A percentile compares a stretch with the other conserved stretches of the same genome.
These are phyloP conservation scores for Curvularia lunata DNA, from an alignment of 2,329 filamentous ascomycete species.

Conservation along the genomic window DNA sequence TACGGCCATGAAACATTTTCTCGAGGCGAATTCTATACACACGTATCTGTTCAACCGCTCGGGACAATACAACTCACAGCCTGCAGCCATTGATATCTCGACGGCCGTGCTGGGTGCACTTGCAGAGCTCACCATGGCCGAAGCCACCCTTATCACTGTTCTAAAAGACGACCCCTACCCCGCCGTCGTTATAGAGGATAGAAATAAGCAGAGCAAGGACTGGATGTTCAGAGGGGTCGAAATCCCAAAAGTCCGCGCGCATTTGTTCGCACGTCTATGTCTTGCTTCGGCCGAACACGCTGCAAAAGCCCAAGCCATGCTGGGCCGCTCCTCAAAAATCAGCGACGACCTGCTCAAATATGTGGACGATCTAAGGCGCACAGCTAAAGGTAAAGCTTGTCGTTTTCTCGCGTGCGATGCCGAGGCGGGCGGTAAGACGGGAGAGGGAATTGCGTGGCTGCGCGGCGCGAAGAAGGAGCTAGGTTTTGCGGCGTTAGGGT, in stretches of 20 bases:
- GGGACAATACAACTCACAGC: conserved; percentile 47
- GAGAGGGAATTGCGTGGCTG: conserved; percentile 86
- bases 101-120: conserved; percentile 53
- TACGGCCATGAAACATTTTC: conserved; percentile 75
- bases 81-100: conserved; percentile 51
- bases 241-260: conserved; percentile 85
- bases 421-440: conserved; percentile 80
- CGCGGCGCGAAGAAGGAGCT: conserved; percentile 77
- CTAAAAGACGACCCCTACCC: conserved; percentile 95
- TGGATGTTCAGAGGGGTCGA: conserved; percentile 96
- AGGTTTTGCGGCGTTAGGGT: conserved; percentile 60
- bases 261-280: conserved; percentile 86
- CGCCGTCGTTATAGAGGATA: conserved; percentile 76
- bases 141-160: conserved; percentile 88
- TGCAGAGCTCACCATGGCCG: conserved; percentile 74
- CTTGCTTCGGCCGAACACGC: conserved; percentile 89
- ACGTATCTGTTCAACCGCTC: conserved; percentile 69
- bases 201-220: conserved; percentile 83
- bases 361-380: conserved; percentile 74
- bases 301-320: conserved; percentile 67
- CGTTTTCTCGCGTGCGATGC: conserved; percentile 91
- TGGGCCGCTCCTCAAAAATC: conserved; percentile 57
- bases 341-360: conserved; percentile 74
- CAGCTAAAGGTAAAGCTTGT: conserved; percentile 82
- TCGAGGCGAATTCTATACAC: conserved; percentile 80